Evolutionary conservation across 2,329 filamentous ascomycete species (phyloP).

Genomic region (Lasiodiplodia sp.): DNA sequence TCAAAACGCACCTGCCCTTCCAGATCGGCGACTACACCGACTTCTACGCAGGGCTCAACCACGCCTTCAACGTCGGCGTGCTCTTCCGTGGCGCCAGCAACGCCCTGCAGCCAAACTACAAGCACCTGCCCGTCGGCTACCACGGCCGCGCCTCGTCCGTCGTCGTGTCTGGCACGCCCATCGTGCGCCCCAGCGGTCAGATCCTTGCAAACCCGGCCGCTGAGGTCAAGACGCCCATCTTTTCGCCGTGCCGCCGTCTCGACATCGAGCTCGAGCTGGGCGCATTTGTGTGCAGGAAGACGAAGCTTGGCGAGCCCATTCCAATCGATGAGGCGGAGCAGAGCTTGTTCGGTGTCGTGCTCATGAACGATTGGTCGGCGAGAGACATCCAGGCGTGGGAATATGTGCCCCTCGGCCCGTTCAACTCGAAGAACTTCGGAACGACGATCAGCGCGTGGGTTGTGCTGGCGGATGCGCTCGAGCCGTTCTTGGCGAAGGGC

Average conservation of each 20-base stretch:
- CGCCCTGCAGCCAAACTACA: slow-evolving; percentile 82
- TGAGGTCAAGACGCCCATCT: slow-evolving; percentile 67
- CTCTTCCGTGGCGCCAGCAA: slow-evolving; percentile 77
- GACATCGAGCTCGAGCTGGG: slow-evolving; percentile 85
- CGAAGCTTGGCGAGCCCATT: slow-evolving; percentile 70
- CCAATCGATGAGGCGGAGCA: slow-evolving; percentile 70
- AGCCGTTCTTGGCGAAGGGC: slow-evolving; percentile 67
- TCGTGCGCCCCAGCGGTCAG: slow-evolving; percentile 78
- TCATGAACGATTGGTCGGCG: slow-evolving; percentile 90
- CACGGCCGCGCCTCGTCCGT: slow-evolving; percentile 80
- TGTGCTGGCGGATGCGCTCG: slow-evolving; percentile 76
- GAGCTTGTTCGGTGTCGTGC: slow-evolving; percentile 78
- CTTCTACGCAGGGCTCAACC: slow-evolving; percentile 82
- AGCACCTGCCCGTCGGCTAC: slow-evolving; percentile 81
- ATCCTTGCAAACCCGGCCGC: slow-evolving; percentile 70
- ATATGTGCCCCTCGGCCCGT: slow-evolving; percentile 81
- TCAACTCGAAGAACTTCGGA: slow-evolving; percentile 84
- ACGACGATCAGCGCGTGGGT: slow-evolving; percentile 82
- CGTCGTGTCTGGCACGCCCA: slow-evolving; percentile 75
- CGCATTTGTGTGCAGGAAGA: slow-evolving; percentile 73
- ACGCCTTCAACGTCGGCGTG: slow-evolving; percentile 75
- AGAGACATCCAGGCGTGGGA: slow-evolving; percentile 86
- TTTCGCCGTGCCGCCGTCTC: slow-evolving; percentile 70
- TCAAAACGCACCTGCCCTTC: slow-evolving; percentile 76
- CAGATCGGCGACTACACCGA: slow-evolving; percentile 84